Percentiles rank a stretch among this genome's conserved stretches.
These are phyloP conservation scores for Henckelia pumila DNA, from an alignment of 257 asterid genomes.

Conservation along the genomic window DNA sequence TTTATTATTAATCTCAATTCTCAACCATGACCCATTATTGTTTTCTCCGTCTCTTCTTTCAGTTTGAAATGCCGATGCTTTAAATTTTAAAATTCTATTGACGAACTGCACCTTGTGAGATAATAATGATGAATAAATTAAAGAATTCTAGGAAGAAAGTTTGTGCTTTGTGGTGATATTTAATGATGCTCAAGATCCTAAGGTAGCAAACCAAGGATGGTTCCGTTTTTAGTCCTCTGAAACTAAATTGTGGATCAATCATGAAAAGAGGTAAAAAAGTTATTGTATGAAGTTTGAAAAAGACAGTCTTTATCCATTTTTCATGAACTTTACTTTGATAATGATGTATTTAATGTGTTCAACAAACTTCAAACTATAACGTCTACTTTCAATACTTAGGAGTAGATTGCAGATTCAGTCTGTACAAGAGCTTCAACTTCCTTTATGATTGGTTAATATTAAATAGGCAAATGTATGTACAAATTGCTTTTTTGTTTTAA, in stretches of 20 bases:
- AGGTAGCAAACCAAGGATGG: neutral
- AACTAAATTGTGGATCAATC: neutral
- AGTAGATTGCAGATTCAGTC: neutral
- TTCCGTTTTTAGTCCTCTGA: neutral
- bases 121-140: too few relatives aligned
- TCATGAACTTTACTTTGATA: neutral
- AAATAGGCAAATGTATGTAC: neutral
- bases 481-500: neutral
- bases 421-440: neutral
- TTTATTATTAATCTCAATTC: slow-evolving; percentile 4
- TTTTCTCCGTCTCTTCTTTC: slow-evolving; percentile 2
- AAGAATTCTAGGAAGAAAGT: neutral
- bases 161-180: neutral
- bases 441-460: neutral
- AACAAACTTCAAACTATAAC: too few relatives aligned
- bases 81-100: neutral
- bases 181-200: neutral
- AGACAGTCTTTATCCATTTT: neutral
- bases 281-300: too few relatives aligned
- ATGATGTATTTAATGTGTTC: slow-evolving; percentile 7
- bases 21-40: neutral
- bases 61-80: slow-evolving; percentile 12
- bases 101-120: too few relatives aligned
- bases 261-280: neutral
- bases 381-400: slow-evolving; percentile 5